Conservation (phyloP, 768 basidiomycete species). For the Tulasnella sp. region DNA sequence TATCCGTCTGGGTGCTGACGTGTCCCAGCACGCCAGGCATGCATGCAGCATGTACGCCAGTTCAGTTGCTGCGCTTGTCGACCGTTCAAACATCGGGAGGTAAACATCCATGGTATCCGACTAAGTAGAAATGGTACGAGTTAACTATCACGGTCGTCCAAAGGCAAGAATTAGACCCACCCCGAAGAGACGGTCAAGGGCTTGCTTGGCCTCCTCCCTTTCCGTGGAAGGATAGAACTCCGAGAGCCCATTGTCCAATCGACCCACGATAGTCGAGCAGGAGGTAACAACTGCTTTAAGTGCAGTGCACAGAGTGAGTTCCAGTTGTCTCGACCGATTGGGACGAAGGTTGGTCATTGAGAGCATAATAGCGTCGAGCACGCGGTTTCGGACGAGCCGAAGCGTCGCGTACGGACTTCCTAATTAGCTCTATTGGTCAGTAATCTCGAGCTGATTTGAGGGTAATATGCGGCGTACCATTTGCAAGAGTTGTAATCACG, state of each 20-base stretch:
- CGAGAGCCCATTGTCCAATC: background rate
- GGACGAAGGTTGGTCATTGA: slow-evolving; percentile 1
- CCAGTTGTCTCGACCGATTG: background rate
- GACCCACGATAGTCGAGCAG: slow-evolving; percentile 5
- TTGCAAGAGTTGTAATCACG: slow-evolving; percentile 10
- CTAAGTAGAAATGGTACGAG: background rate
- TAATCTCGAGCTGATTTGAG: background rate
- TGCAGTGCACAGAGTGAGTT: slow-evolving; percentile 6
- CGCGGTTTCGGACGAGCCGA: background rate
- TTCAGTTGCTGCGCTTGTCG: background rate
- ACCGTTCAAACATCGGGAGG: slow-evolving; percentile 8
- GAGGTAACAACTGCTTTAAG: slow-evolving; percentile 11
- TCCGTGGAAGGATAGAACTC: background rate
- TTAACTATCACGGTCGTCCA: background rate
- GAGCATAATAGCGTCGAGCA: background rate
- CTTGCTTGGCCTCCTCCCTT: slow-evolving; percentile 6
- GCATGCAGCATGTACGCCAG: slow-evolving; percentile 7
- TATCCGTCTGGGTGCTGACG: background rate
- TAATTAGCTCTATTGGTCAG: background rate
- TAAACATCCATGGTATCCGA: slow-evolving; percentile 10
- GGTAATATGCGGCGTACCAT: background rate
- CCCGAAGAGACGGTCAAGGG: slow-evolving; percentile 7
- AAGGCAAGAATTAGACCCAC: background rate
- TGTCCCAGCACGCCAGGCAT: slow-evolving; percentile 6
- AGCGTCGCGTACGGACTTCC: background rate